Conservation (phyloP, 164 flowering plant species). For the Sextonia rubra region DNA sequence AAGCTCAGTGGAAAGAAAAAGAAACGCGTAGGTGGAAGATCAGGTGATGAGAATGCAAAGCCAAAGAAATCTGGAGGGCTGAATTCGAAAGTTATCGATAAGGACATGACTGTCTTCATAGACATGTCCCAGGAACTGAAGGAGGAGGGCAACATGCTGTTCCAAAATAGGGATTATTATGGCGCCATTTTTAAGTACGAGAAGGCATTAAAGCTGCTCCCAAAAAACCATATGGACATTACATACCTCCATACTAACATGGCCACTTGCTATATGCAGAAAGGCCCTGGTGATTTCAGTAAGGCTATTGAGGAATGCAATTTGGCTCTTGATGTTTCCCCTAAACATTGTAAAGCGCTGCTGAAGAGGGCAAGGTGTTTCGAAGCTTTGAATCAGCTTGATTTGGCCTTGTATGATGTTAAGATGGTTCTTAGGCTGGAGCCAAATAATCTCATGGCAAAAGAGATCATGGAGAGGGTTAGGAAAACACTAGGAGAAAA, state of each 20-base stretch:
- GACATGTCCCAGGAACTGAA: constrained; percentile 65
- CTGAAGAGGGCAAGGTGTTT: constrained; percentile 83
- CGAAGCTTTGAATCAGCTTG: constrained; percentile 63
- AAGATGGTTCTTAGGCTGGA: constrained; percentile 49
- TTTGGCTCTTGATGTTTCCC: constrained; percentile 74
- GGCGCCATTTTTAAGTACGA: constrained; percentile 81
- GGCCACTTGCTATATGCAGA: constrained; percentile 89
- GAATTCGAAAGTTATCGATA: constrained; percentile 34
- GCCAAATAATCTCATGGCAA: constrained; percentile 63
- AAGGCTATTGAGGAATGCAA: constrained; percentile 77
- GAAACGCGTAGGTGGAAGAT: constrained; percentile 29
- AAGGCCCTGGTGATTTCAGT: constrained; percentile 67
- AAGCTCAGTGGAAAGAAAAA: constrained; percentile 62
- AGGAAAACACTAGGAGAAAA: constrained; percentile 35
- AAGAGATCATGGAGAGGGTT: constrained; percentile 67
- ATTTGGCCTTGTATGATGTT: constrained; percentile 75
- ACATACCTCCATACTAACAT: constrained; percentile 63
- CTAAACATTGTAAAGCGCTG: constrained; percentile 79
- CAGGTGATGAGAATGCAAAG: constrained; percentile 19
- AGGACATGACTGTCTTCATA: constrained; percentile 54
- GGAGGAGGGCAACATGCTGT: constrained; percentile 79
- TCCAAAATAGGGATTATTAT: constrained; percentile 70
- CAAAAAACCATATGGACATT: constrained; percentile 60
- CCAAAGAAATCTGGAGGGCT: constrained; percentile 23
- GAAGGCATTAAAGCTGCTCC: constrained; percentile 75